Base-by-base conservation (phyloP, 352 stramenopile genomes). In the Plasmopara viticola region DNA sequence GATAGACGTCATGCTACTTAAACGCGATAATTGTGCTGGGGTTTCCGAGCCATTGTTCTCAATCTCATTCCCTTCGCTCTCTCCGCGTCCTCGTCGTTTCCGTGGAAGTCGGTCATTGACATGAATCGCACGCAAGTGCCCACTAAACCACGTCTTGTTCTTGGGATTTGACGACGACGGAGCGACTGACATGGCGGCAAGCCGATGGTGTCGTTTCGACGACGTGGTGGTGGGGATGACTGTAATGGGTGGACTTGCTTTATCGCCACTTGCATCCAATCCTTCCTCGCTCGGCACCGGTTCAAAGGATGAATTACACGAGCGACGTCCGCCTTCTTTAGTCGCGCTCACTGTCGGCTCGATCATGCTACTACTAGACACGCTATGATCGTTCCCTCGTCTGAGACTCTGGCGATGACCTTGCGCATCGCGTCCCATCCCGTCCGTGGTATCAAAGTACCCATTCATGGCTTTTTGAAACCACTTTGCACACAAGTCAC, bases 111-210 rank as follows among this genome's bases (percentile, higher is more conserved):
- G 68, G 45, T 90, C 79, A 29, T 56, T 64, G 8, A 90, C 71
- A 51, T 90, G 79, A 58, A 90, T 87, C 6, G 79, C 79, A 20
- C 71, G 64, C 20, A 90, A 64, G 48, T 90, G 76, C 0, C 74
- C 73, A 46, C 75, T 84, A 48, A 87, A 88, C 79, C 79, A 90
- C 10, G 69, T 56, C 14, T 69, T 69, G 37, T 50, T 73, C 47
- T 70, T 73, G 17, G 6, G 59, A 46, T 62, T 64, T 31, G 56
- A 66, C 40, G 55, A 34, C n/a, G n/a, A n/a, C n/a, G n/a, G n/a
- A 15, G 44, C 15, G 20, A 54, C 50, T 10, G 66, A 56, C 28
- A 74, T 64, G 8, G 73, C 74, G 17, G 37, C 53, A 46, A 55
- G 53, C 8, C 53, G 48, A 47, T 53, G 55, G 30, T 60, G 64